These are phyloP conservation scores for Kwoniella mangroviensis DNA, from an alignment of 768 basidiomycete genomes.

Conservation along the genomic window DNA sequence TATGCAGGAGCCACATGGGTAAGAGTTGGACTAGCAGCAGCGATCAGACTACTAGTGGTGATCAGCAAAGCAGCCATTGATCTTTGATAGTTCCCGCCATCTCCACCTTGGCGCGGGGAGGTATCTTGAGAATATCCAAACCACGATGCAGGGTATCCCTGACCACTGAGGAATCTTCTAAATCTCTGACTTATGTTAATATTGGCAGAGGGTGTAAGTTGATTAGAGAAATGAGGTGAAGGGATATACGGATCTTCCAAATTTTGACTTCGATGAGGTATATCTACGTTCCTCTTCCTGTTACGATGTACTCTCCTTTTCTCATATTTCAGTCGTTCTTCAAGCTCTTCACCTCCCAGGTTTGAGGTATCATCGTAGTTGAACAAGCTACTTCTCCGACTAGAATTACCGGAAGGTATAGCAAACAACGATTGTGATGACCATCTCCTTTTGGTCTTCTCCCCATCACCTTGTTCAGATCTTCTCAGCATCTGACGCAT, in stretches of 20 bases:
- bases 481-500: slow-evolving; percentile 7
- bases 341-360: neutral
- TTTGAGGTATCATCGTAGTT: neutral
- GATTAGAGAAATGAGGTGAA: slow-evolving; percentile 28
- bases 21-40: slow-evolving; percentile 36
- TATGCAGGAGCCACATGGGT: slow-evolving; percentile 41
- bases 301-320: slow-evolving; percentile 19
- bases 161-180: slow-evolving; percentile 12
- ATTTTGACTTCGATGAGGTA: slow-evolving; percentile 40
- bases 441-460: slow-evolving; percentile 10
- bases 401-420: slow-evolving; percentile 8
- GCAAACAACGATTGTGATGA: slow-evolving; percentile 26
- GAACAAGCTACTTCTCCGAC: slow-evolving; percentile 9
- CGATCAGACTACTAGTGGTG: slow-evolving; percentile 34
- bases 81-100: slow-evolving; percentile 6
- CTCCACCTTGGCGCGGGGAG: neutral
- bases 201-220: slow-evolving; percentile 28
- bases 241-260: slow-evolving; percentile 50
- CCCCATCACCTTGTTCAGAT: neutral
- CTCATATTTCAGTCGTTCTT: slow-evolving; percentile 9
- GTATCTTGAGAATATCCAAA: slow-evolving; percentile 20
- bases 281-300: slow-evolving; percentile 16
- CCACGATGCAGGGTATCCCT: slow-evolving; percentile 27
- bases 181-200: slow-evolving; percentile 32
- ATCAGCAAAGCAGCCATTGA: slow-evolving; percentile 45